Base-by-base conservation (phyloP, 495 filamentous ascomycete species). In the Cercophora newfieldiana region DNA sequence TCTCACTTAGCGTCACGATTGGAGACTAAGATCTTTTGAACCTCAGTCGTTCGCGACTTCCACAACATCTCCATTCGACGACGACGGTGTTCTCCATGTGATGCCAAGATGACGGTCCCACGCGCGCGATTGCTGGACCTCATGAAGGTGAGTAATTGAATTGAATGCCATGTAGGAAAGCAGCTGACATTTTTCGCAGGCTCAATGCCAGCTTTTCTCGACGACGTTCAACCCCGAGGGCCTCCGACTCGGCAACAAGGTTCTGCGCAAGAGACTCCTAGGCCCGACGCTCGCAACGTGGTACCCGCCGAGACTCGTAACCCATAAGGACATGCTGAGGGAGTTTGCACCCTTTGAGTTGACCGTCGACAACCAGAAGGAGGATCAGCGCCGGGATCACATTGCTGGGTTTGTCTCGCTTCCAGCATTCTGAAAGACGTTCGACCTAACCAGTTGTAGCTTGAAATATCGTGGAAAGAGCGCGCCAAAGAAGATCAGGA, bases 121-220 rank as follows among this genome's bases (percentile, higher is more conserved):
- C 87, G 88, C 55, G 85, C 85, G 61, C 87, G 93, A 68, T 74
- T 97, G 28, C 67, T 94, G 61, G 90, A 91, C 67, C 84, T 97
- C 59, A 84, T 91, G 77, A 92, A 91, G 88, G 92, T 90, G 85
- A 59, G 63, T 19, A 10, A 47, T 1, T 7, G n/a, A n/a, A 48
- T 14, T 0, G 16, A 29, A 16, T 61, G 19, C 7, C 2, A 18
- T 8, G 14, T 19, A 10, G 25, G 26, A 49, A 59, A 61, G 18
- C 8, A 29, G 37, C 61, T 75, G 21, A 68, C 67, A 21, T 49
- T n/a, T 2, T 55, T 60, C 56, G n/a, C 63, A 97, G 94, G 86
- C 87, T 69, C 92, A 92, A 88, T 96, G 91, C 82, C 87, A 88
- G 75, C 88, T 99, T 77, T 99, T 99, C 83, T 88, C 87, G 55